Conservation (phyloP, 1,284 basidiomycete genomes). For the Calocybe gambosa region DNA sequence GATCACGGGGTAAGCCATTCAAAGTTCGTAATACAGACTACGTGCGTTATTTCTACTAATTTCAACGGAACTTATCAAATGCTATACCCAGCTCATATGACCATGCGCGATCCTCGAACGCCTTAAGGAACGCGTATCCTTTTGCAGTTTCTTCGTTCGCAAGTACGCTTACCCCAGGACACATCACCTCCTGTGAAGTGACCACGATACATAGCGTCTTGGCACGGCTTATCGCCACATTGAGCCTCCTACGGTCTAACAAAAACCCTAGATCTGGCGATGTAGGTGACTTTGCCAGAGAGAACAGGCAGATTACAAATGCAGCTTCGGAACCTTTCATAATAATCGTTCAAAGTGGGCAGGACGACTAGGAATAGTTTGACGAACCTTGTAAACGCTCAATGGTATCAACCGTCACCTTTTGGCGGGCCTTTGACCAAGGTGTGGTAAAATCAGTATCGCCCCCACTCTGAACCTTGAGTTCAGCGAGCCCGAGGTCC, state of each 20-base stretch:
- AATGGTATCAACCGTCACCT: constrained; percentile 41
- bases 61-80: constrained; percentile 18
- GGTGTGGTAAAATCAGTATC: neutral
- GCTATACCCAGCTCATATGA: constrained; percentile 25
- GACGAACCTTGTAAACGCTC: constrained; percentile 35
- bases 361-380: neutral
- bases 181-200: constrained; percentile 35
- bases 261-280: constrained; percentile 35
- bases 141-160: constrained; percentile 36
- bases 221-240: constrained; percentile 46
- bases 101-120: constrained; percentile 39
- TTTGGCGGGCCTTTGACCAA: constrained; percentile 2
- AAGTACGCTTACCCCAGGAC: constrained; percentile 35
- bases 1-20: neutral
- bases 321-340: constrained; percentile 40
- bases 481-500: constrained; percentile 15
- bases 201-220: constrained; percentile 43
- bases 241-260: constrained; percentile 39
- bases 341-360: neutral
- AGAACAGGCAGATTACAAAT: constrained; percentile 46
- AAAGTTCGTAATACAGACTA: neutral
- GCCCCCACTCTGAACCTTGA: constrained; percentile 4
- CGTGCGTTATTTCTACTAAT: neutral
- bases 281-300: constrained; percentile 31
- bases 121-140: constrained; percentile 41